phyloP scores from a whole-genome alignment of 805 yeast genomes.

The Starmerella geochares region DNA sequence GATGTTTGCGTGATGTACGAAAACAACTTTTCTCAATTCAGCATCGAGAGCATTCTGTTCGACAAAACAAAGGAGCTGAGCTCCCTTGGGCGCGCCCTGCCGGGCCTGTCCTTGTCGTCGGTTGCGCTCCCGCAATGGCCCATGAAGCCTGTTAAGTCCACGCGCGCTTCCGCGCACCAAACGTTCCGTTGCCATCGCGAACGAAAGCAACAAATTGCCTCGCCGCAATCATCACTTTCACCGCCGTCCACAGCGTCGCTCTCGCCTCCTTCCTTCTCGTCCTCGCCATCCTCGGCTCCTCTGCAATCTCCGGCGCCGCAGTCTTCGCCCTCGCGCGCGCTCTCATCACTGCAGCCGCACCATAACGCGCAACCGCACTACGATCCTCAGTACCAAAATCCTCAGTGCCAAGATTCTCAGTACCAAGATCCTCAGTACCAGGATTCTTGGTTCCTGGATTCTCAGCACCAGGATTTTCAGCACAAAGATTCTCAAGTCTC shows the following conservation, averaged over 20 bases:
- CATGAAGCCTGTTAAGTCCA: neutral
- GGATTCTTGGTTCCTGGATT: too few species aligned
- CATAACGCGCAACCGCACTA: neutral
- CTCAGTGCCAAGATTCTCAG: too few species aligned
- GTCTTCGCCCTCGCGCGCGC: neutral
- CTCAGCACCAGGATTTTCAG: too few species aligned
- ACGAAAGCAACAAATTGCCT: neutral
- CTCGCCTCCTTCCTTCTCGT: neutral
- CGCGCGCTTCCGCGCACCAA: neutral
- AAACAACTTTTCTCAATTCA: neutral
- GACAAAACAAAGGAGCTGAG: neutral
- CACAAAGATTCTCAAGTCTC: too few species aligned
- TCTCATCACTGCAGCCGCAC: neutral
- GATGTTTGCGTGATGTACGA: neutral
- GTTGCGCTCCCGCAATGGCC: neutral
- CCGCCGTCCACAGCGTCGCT: neutral
- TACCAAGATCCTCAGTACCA: too few species aligned
- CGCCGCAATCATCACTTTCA: neutral
- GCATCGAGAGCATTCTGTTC: neutral
- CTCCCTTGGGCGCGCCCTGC: constrained; percentile 7
- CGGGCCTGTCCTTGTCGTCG: constrained; percentile 6
- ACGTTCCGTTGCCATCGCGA: neutral
- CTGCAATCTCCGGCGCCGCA: neutral
- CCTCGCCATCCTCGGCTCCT: neutral
- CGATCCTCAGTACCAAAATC: too few species aligned